Base-by-base conservation (phyloP, 495 filamentous ascomycete species). In the Collariella sp. region DNA sequence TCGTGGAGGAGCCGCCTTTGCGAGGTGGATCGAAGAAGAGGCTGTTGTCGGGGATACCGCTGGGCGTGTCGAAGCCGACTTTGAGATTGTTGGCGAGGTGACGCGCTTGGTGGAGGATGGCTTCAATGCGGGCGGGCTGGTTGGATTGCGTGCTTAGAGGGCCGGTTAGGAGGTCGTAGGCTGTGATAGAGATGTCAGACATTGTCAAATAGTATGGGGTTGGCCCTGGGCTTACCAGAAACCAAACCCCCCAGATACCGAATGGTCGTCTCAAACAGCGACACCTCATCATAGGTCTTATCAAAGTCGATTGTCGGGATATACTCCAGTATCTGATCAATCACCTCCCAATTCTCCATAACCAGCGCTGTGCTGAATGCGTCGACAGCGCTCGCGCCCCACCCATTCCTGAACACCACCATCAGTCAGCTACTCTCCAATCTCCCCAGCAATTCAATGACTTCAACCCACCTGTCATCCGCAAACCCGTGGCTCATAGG, bases 221-320 rank as follows among this genome's bases (percentile, higher is more conserved):
- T 0, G 16, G 35, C 13, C 34, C 1, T 23, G 54, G 31, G 54
- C 60, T 60, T 59, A 77, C 76, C 73, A 9, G 89, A 87, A 39
- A 94, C 58, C 58, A 95, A 73, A 16, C 89, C 89, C 15, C 75
- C 89, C 3, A 95, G 71, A 59, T 94, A 95, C 4, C 89, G 84
- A 61, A 95, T 95, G 2, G 88, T 94, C 2, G 89, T 95, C 69
- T 95, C 89, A 55, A 95, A 95, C 26, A 95, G 70, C 52, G 84
- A 89, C 56, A 94, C 81, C 13, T 70, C 71, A 7, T 67, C 68
- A 11, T 57, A 58, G 4, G 86, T 85, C 16, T 69, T 72, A 46
- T 76, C 76, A 57, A 87, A 95, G 68, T 95, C 73, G 57, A 94
- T 80, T 0, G 65, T 74, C 0, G 77, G 71, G 40, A 95, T 78